A percentile compares a stretch with the other conserved stretches of the same genome.
These are phyloP conservation scores for Piper betle DNA, from an alignment of 164 flowering plant genomes.

Conservation along the genomic window DNA sequence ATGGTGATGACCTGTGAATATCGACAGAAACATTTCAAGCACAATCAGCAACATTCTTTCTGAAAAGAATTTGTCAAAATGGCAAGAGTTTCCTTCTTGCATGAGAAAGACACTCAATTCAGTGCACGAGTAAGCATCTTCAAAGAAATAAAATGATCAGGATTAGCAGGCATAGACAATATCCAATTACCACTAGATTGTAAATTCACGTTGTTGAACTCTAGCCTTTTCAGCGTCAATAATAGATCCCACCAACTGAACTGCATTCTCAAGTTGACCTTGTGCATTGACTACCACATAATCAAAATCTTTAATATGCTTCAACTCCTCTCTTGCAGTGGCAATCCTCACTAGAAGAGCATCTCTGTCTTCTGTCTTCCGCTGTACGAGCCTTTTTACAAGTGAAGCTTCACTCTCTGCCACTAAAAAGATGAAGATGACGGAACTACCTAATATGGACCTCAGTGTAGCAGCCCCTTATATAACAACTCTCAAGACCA, in stretches of 20 bases:
- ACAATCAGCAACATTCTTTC: too few species aligned
- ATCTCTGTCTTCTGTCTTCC: conserved; percentile 67
- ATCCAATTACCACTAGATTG: too few species aligned
- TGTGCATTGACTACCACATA: conserved; percentile 84
- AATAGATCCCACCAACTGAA: conserved; percentile 52
- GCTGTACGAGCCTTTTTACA: conserved; percentile 57
- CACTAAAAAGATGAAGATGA: conserved; percentile 60
- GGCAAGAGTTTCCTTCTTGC: too few species aligned
- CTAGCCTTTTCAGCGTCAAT: conserved; percentile 88
- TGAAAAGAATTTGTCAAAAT: too few species aligned
- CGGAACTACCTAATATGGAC: conserved; percentile 51
- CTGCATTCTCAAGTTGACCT: conserved; percentile 63
- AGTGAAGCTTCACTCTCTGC: conserved; percentile 72
- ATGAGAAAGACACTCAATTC: too few species aligned
- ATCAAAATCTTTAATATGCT: conserved; percentile 55
- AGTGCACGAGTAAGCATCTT: too few species aligned
- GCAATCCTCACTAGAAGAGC: conserved; percentile 62
- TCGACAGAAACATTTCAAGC: too few species aligned
- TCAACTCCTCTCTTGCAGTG: conserved; percentile 75
- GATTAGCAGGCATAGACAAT: too few species aligned
- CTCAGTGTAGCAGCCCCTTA: conserved; percentile 78
- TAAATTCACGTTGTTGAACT: conserved; percentile 44
- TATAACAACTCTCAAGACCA: conserved; percentile 77
- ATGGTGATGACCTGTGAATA: too few species aligned
- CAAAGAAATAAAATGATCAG: too few species aligned